Evolutionary conservation across 257 asterid genomes (phyloP).

Genomic region (Scutellaria minor): DNA sequence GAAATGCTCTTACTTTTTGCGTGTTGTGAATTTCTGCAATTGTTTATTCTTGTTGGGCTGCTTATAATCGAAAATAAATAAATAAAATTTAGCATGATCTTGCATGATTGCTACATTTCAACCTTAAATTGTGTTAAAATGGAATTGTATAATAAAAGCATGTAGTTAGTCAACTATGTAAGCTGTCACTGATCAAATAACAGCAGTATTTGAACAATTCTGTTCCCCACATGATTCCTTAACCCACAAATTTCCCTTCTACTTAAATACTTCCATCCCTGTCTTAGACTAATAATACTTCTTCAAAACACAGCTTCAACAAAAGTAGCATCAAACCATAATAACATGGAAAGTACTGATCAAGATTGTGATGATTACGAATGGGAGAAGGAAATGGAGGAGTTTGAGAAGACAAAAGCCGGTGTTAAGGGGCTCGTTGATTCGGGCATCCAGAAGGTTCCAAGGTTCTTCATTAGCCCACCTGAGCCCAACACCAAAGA

Average conservation of each 20-base stretch:
- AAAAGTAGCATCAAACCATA: not conserved
- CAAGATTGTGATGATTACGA: conserved; percentile 38
- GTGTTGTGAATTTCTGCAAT: not conserved
- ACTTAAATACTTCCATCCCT: not conserved
- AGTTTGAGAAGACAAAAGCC: conserved; percentile 57
- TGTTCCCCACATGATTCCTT: conserved; percentile 47
- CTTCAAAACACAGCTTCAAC: too few species aligned
- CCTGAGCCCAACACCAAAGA: conserved; percentile 6
- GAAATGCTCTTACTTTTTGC: not conserved
- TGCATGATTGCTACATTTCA: not conserved
- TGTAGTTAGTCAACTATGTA: conserved; percentile 38
- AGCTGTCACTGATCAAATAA: conserved; percentile 47
- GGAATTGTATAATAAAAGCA: conserved; percentile 11
- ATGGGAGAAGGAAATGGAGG: conserved; percentile 57
- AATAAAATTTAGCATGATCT: conserved; percentile 5
- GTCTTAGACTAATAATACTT: too few species aligned
- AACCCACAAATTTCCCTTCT: conserved; percentile 22
- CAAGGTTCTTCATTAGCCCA: conserved; percentile 57
- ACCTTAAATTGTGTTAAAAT: not conserved
- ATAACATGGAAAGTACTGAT: conserved; percentile 34
- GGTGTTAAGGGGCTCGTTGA: conserved; percentile 79
- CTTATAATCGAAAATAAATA: not conserved
- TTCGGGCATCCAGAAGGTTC: conserved; percentile 57
- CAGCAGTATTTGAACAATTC: conserved; percentile 30
- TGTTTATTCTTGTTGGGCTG: not conserved